A percentile compares a stretch with the other conserved stretches of the same genome.
Evolutionary conservation across 768 basidiomycete genomes (phyloP).

Genomic region (Termitomyces sp.): DNA sequence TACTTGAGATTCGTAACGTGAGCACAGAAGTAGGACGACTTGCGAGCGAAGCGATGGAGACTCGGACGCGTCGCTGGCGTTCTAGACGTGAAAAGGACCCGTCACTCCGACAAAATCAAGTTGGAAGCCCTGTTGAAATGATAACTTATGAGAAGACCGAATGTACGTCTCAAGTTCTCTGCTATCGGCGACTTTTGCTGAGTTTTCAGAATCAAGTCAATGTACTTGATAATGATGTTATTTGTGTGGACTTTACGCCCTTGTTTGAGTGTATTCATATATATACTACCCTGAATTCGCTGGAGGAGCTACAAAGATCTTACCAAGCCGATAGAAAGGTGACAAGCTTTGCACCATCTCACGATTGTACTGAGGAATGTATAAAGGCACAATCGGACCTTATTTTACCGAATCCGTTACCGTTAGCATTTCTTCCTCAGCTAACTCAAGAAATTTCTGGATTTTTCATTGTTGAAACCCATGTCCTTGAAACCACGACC

Average conservation of each 20-base stretch:
- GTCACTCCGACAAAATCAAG: conserved; percentile 64
- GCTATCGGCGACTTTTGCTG: neutral
- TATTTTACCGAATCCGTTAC: conserved; percentile 75
- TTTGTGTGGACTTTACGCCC: conserved; percentile 90
- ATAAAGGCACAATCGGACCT: conserved; percentile 91
- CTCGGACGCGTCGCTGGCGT: conserved; percentile 78
- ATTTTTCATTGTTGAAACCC: conserved; percentile 94
- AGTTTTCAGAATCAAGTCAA: conserved; percentile 50
- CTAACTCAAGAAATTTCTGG: conserved; percentile 93
- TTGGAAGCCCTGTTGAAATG: conserved; percentile 89
- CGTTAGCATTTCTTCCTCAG: conserved; percentile 58
- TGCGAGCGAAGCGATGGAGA: conserved; percentile 88
- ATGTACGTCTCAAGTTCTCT: conserved; percentile 47
- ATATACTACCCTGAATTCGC: conserved; percentile 85
- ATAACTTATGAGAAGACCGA: conserved; percentile 93
- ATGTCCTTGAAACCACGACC: conserved; percentile 84
- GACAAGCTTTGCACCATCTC: neutral
- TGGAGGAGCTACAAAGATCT: conserved; percentile 82
- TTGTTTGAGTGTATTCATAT: conserved; percentile 97
- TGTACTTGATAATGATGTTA: conserved; percentile 84
- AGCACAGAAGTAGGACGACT: conserved; percentile 81
- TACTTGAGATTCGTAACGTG: conserved; percentile 89
- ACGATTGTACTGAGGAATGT: neutral
- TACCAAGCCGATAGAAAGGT: conserved; percentile 98
- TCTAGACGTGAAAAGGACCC: conserved; percentile 79